Evolutionary conservation across 148 eudicot genomes (phyloP).

Genomic region (Heliosperma pusillum): DNA sequence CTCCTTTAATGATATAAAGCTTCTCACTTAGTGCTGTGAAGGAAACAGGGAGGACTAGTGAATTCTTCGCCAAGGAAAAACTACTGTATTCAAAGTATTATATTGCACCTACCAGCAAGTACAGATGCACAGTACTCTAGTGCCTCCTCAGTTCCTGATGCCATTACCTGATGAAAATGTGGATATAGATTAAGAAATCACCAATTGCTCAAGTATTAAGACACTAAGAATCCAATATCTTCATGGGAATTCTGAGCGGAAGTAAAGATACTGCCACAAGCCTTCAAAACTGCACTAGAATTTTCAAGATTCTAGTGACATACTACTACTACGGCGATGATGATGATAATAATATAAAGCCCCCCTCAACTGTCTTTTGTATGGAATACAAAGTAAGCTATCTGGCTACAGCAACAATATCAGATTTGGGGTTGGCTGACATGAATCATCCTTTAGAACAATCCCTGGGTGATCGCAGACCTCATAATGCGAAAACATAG

Average conservation of each 20-base stretch:
- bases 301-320: background rate
- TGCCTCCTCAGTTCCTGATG: constrained; percentile 85
- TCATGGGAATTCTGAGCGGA: background rate
- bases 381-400: background rate
- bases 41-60: constrained; percentile 18
- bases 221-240: background rate
- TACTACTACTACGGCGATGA: no score
- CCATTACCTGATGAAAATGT: constrained; percentile 66
- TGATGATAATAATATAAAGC: background rate
- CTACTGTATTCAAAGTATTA: background rate
- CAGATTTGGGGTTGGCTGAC: no score
- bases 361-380: background rate
- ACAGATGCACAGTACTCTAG: constrained; percentile 70
- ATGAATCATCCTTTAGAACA: no score
- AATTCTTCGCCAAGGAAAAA: constrained; percentile 7
- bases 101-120: constrained; percentile 59
- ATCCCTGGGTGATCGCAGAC: no score
- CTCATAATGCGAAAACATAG: no score
- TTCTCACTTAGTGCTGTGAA: constrained; percentile 89
- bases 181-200: background rate
- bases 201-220: background rate
- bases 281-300: background rate
- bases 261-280: background rate
- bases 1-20: constrained; percentile 86
- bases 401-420: no score